Evolutionary conservation across 768 basidiomycete species (phyloP), one percentile per base, ranked within the genome.

Genomic region (Phlebiopsis gigantea): DNA sequence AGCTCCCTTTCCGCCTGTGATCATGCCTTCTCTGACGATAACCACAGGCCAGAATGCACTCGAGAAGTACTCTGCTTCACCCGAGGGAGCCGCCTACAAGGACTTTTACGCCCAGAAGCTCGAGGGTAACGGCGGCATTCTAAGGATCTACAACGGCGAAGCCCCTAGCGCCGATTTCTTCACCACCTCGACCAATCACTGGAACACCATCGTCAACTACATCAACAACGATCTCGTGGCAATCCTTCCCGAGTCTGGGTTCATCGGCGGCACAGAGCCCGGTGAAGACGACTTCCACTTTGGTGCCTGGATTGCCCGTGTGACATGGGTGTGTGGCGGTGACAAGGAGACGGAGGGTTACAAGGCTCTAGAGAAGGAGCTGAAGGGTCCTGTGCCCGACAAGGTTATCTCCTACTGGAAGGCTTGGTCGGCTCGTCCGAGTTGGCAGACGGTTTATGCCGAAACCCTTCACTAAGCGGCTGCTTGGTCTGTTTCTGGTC

Each of bases 241-340:
- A 0, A 56, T 69, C 53, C 69, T 84, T 19, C 75, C 76, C 17
- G 68, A 68, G 14, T 71, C 68, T 8, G 74, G 74, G 4, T 83
- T 82, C 69, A 69, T 81, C 39, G 77, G 74, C 19, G 81, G 80
- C 8, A 72, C 66, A 4, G 60, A 52, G 41, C 79, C 79, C 0
- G 75, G 79, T 8, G 79, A 80, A 63, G 79, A 79, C 53, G 83
- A 81, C 62, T 81, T 78, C 69, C 81, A 81, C 66, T 68, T 83
- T 42, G 77, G 59, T 5, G 78, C 73, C 7, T 84, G 79, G 81
- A 66, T 83, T 28, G 75, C 79, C 24, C 75, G 78, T 28, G 73
- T 81, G 24, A 71, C 72, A 10, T 68, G 68, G 21, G 61, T 77
- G 5, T 55, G 64, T 1, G 78, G 78, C 0, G 76, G 69, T 24